phyloP scores from a whole-genome alignment of 768 basidiomycete species.

The Phanerodontia chrysosporium region DNA sequence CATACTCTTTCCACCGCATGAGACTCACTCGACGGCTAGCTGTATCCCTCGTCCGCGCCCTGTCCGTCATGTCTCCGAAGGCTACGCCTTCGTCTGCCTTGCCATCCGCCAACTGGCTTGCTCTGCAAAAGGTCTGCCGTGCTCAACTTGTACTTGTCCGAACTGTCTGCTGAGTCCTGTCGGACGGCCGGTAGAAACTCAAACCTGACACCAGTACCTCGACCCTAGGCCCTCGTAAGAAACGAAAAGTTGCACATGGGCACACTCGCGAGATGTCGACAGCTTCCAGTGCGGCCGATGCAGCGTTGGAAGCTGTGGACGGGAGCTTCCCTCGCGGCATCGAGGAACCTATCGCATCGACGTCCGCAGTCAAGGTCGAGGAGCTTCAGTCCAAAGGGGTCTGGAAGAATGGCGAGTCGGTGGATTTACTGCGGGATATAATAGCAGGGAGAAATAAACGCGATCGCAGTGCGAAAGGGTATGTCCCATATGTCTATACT shows the following conservation, averaged over 20 bases:
- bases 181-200: slow-evolving; percentile 9
- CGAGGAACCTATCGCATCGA: not conserved
- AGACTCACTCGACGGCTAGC: not conserved
- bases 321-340: slow-evolving; percentile 6
- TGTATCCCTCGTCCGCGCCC: not conserved
- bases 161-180: not conserved
- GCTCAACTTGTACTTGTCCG: not conserved
- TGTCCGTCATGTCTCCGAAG: not conserved
- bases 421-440: slow-evolving; percentile 46
- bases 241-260: not conserved
- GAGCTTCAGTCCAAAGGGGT: slow-evolving; percentile 12
- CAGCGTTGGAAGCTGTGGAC: not conserved
- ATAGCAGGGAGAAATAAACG: slow-evolving; percentile 42
- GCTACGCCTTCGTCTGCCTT: not conserved
- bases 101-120: slow-evolving; percentile 14
- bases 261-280: not conserved
- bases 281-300: not conserved
- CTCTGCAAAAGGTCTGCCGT: slow-evolving; percentile 14
- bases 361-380: slow-evolving; percentile 15
- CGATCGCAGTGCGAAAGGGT: not conserved
- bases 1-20: not conserved
- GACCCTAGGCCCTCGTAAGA: not conserved
- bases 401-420: slow-evolving; percentile 44
- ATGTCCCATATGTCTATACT: not conserved
- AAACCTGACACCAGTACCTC: not conserved